Conservation (phyloP, 116 monocot genomes). For the Posidonia oceanica region DNA sequence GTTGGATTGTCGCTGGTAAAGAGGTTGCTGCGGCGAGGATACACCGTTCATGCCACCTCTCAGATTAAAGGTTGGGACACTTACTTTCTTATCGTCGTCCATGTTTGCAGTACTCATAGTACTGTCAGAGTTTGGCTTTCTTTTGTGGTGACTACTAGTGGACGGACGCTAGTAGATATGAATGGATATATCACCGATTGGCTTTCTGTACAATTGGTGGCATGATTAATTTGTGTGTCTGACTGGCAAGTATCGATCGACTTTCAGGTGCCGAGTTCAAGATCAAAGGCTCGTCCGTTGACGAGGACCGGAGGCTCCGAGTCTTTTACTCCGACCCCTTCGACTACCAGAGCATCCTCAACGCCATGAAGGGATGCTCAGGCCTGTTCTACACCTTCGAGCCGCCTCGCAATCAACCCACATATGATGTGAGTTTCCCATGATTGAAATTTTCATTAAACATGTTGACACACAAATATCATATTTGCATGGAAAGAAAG, state of each 20-base stretch:
- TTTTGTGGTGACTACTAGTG: neutral
- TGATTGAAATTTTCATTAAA: too few species aligned
- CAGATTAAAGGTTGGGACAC: neutral
- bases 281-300: neutral
- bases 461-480: too few species aligned
- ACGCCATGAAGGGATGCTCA: constrained; percentile 24
- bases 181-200: neutral
- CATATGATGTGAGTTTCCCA: constrained; percentile 12
- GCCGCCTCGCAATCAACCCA: constrained; percentile 4
- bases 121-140: neutral
- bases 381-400: constrained; percentile 26
- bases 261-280: neutral
- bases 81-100: neutral
- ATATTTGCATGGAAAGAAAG: too few species aligned
- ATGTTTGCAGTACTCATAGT: neutral
- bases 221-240: too few species aligned
- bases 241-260: too few species aligned
- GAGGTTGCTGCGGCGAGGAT: constrained; percentile 15
- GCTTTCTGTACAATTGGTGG: too few species aligned
- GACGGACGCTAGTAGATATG: neutral
- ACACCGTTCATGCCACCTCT: constrained; percentile 21
- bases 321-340: constrained; percentile 12
- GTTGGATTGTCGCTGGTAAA: constrained; percentile 11
- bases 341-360: constrained; percentile 26
- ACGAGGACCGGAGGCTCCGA: constrained; percentile 4